Percentiles rank a stretch among this genome's conserved stretches.
Evolutionary conservation across 2,329 filamentous ascomycete species (phyloP).

Genomic region (Capronia coronata): DNA sequence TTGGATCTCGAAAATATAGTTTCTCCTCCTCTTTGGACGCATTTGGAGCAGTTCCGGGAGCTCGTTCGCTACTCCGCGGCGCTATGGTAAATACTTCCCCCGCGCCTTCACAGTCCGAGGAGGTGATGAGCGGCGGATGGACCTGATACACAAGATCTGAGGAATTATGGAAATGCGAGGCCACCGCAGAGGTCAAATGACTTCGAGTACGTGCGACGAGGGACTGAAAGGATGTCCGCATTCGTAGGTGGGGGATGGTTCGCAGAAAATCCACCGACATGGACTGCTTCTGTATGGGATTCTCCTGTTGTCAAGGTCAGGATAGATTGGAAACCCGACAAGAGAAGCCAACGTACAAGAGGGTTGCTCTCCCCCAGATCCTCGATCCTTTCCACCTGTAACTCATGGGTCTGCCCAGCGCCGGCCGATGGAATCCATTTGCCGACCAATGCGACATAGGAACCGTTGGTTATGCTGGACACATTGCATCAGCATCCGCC

Average conservation of each 20-base stretch:
- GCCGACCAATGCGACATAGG: constrained; percentile 70
- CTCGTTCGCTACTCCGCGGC: constrained; percentile 31
- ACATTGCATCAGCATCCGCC: constrained; percentile 23
- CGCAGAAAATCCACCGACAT: constrained; percentile 84
- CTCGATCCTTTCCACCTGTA: constrained; percentile 64
- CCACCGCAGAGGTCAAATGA: constrained; percentile 65
- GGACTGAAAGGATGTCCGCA: constrained; percentile 73
- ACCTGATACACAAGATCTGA: constrained; percentile 65
- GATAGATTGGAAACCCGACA: background rate
- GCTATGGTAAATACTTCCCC: constrained; percentile 81
- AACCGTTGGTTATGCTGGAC: constrained; percentile 68
- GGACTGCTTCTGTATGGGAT: constrained; percentile 94
- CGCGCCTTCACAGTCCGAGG: constrained; percentile 93
- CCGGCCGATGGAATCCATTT: constrained; percentile 64
- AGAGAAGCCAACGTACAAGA: constrained; percentile 6
- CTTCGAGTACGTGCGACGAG: constrained; percentile 77
- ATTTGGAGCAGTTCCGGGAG: constrained; percentile 23
- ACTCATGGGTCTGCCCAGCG: constrained; percentile 67
- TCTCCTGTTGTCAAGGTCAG: constrained; percentile 53
- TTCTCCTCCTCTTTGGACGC: constrained; percentile 36
- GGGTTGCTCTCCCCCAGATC: constrained; percentile 68
- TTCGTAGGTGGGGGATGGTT: constrained; percentile 77
- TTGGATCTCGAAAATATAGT: constrained; percentile 75
- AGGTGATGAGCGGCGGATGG: constrained; percentile 90
- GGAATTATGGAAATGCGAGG: constrained; percentile 62